Evolutionary conservation across 768 basidiomycete species (phyloP), one percentile per base, ranked within the genome.

Genomic region (Leccinum sublutescens): DNA sequence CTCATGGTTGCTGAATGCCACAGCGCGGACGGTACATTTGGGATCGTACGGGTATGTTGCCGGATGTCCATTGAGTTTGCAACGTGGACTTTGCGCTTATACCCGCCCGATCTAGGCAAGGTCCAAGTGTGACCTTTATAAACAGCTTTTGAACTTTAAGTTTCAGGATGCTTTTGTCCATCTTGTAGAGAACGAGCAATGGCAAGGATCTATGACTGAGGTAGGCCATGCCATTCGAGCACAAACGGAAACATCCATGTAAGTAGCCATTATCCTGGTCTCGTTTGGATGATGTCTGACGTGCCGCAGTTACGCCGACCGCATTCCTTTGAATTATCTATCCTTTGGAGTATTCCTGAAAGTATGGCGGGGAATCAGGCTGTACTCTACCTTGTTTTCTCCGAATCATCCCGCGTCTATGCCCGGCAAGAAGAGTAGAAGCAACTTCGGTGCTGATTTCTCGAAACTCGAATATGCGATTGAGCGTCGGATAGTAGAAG

Each of bases 1-100:
- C 76, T 97, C 5, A 80, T 96, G 43, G 86, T 97, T 25, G 84
- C 85, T 0, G 91, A 94, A 68, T 97, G 95, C 64, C 79, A 83
- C 56, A 77, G 78, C n/a, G 87, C 85, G 1, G 78, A 85, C 47
- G 96, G 95, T 25, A 90, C 87, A 1, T 91, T 90, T 65, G 87
- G 93, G 14, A 84, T 91, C 45, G 83, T 89, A 14, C 82, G 84
- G 61, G 94, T 93, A 64, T 49, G 85, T 10, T 29, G 14, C 14
- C 38, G 14, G 33, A 19, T 25, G 8, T 76, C 9, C 21, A n/a
- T 55, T 36, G 49, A 27, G 43, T 43, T 50, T 25, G 17, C 34
- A 25, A 25, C 38, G 9, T 19, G 48, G 50, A 61, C 48, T 29
- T 62, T 12, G 54, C 61, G 54, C 62, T 64, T 8, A 65, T 56